Evolutionary conservation across 495 filamentous ascomycete genomes (phyloP).

Genomic region (Daldinia grandis): DNA sequence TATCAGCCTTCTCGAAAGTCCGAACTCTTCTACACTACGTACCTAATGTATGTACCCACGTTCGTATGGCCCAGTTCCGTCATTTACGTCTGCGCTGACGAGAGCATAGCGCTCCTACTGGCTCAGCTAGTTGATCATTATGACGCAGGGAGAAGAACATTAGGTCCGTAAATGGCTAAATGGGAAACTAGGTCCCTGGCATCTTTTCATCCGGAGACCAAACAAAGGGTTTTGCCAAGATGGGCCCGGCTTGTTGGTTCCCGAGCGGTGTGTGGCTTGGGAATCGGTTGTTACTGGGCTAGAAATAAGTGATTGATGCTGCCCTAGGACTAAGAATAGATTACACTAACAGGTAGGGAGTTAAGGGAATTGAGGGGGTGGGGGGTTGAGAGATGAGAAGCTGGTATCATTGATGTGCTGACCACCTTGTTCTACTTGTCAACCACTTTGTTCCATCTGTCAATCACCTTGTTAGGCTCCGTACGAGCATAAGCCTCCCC

Average conservation of each 20-base stretch:
- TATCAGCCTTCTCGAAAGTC: not conserved
- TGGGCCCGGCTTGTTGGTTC: constrained; percentile 31
- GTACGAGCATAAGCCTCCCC: constrained; percentile 25
- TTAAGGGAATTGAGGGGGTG: not conserved
- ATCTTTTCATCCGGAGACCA: constrained; percentile 14
- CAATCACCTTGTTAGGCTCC: constrained; percentile 10
- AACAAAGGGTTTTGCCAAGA: constrained; percentile 13
- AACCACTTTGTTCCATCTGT: not conserved
- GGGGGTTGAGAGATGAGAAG: not conserved
- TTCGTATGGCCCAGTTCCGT: constrained; percentile 5
- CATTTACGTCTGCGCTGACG: constrained; percentile 14
- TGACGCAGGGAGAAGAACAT: constrained; percentile 3
- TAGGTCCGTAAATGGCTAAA: constrained; percentile 12
- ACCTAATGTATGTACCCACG: too few species aligned
- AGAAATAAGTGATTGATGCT: constrained; percentile 8
- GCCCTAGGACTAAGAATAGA: constrained; percentile 31
- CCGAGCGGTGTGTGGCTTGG: constrained; percentile 23
- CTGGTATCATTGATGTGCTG: constrained; percentile 24
- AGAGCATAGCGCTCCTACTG: constrained; percentile 12
- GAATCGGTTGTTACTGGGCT: constrained; percentile 11
- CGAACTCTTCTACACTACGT: not conserved
- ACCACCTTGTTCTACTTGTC: constrained; percentile 5
- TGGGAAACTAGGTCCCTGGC: constrained; percentile 11
- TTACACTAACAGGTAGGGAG: not conserved
- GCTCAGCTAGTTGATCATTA: constrained; percentile 36